Base-by-base conservation (phyloP, 148 eudicot species). In the Oxyria digyna region DNA sequence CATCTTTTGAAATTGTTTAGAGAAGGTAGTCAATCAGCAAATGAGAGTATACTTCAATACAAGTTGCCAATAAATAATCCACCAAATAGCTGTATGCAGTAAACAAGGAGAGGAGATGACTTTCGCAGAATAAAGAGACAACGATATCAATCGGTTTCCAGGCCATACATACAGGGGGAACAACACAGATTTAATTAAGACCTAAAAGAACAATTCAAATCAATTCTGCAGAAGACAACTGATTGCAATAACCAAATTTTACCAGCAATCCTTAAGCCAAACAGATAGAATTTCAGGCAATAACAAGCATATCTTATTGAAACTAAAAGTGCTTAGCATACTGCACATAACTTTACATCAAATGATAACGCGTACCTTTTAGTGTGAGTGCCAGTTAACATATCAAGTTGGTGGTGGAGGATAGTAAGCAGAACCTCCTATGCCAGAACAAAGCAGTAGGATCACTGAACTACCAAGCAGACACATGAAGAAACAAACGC, bases 401-500 rank as follows among this genome's bases (percentile, higher is more conserved):
- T 59, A 59, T 59, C 38, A 59, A 15, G 38, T 59, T 59, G 65
- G 65, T 52, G 62, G 62, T 59, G 65, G 18, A 59, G 37, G 38
- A 31, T 59, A 59, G 65, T 59, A 59, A 12, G 38, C 11, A 59
- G 65, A 4, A 3, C n/a, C 65, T 59, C 9, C 65, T 14, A 15
- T 59, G 38, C 65, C 65, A 29, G 18, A 59, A 31, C 18, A 4
- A 59, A 59, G 38, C 18, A 59, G 35, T 1, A 59, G 20, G 20
- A 29, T 59, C 65, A 59, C 8, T 29, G 65, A 59, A 59, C n/a
- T 31, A 31, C n/a, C 65, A 59, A 59, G 27, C 37, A 59, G 29
- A 38, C 82, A 76, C 76, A 80, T 68, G 62, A 79, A 45, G 62
- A 74, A 74, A 67, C 79, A 65, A 75, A 77, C 12, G 26, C 64